These are phyloP conservation scores for Suillus variegatus DNA, from an alignment of 768 basidiomycete genomes.

Conservation along the genomic window DNA sequence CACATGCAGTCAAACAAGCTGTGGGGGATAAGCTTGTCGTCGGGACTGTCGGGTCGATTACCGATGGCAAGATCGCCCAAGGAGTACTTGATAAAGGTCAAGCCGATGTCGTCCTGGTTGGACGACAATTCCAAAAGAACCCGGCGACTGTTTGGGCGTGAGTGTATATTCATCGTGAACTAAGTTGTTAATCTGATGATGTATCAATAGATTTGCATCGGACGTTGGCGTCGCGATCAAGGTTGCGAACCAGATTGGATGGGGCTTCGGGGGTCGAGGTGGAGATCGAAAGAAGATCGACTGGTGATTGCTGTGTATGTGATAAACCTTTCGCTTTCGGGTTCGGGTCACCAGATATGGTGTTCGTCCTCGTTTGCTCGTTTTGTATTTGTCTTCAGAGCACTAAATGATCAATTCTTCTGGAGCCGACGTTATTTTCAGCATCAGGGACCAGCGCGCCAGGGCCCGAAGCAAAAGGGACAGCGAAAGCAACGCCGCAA, in stretches of 20 bases:
- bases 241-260: constrained; percentile 54
- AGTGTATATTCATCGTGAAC: constrained; percentile 14
- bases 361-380: too few species aligned
- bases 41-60: constrained; percentile 27
- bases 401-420: too few species aligned
- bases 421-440: too few species aligned
- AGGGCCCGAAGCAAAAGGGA: neutral
- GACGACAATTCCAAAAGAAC: constrained; percentile 60
- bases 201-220: constrained; percentile 44
- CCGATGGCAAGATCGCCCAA: constrained; percentile 44
- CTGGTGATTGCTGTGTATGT: constrained; percentile 13
- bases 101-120: constrained; percentile 51
- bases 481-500: neutral
- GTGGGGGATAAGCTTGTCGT: constrained; percentile 41
- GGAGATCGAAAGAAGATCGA: constrained; percentile 8
- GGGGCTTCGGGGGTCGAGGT: constrained; percentile 48
- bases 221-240: constrained; percentile 51
- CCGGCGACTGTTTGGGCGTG: constrained; percentile 46
- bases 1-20: constrained; percentile 51
- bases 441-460: too few species aligned
- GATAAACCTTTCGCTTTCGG: too few species aligned
- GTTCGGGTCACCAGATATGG: too few species aligned
- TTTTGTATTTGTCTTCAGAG: too few species aligned
- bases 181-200: neutral
- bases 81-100: constrained; percentile 42